Base-by-base conservation (phyloP, 169 alveolate species). In the Plasmodium cynomolgi region DNA sequence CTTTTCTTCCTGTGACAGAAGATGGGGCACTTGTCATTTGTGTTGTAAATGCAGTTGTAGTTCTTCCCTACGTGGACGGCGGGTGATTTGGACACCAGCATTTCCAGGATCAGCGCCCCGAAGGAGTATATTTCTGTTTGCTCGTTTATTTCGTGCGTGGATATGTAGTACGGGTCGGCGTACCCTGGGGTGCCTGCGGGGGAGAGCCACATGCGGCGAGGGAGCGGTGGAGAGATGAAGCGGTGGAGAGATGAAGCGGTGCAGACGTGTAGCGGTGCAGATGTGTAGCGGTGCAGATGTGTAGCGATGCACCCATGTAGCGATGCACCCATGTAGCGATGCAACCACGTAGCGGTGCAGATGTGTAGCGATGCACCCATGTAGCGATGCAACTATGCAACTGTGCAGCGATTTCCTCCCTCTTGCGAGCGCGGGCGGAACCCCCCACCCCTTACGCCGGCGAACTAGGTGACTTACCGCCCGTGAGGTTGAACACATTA, bases 61-160 rank as follows among this genome's bases (percentile, higher is more conserved):
- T 85, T 85, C 54, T 85, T 85, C 44, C 93, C 85, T 34, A 85
- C 93, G 80, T 85, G 93, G 26, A 85, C 68, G 41, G 93, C 93
- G 23, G 93, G 93, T 1, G 93, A 85, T 54, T 85, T 85, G 17
- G 93, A 85, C 6, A 85, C 93, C 31, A 85, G 44, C 93, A 85
- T 85, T 50, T 85, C 93, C 80, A 85, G 68, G 37, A 85, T 85
- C 71, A 85, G 62, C 17, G 93, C 93, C 3, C 93, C 93, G 44
- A 85, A 85, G 15, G 93, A 85, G n/a, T 85, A 85, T 50, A 85
- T 85, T 85, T 85, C 93, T 47, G 93, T 85, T 29, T 85, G 93
- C 41, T 85, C 93, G n/a, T 85, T 85, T 75, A 85, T 85, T 85
- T 85, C 93, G 71, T 85, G 93, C 3, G 93, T 85, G 11, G 93